These are phyloP conservation scores for Cyamopsis tetragonoloba DNA, from an alignment of 306 rosid species.

Conservation along the genomic window DNA sequence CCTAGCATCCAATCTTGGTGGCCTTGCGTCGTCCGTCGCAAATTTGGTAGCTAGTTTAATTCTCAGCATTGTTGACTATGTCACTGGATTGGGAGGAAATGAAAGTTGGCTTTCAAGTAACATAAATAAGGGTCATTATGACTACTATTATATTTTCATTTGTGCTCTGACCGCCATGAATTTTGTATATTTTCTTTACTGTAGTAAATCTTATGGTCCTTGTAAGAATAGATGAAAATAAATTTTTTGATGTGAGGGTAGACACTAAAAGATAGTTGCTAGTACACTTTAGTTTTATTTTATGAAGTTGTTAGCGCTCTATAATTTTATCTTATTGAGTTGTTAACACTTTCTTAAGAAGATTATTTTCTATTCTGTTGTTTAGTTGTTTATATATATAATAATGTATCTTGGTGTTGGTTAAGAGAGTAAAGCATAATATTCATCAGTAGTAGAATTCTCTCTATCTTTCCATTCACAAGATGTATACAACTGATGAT, in stretches of 20 bases:
- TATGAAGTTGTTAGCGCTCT: no score
- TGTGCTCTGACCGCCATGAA: conserved; percentile 14
- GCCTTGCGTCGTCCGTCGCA: conserved; percentile 14
- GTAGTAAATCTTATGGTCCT: conserved; percentile 30
- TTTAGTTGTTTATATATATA: no score
- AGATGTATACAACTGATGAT: no score
- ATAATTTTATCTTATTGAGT: no score
- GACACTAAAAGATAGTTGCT: no score
- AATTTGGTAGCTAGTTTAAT: conserved; percentile 25
- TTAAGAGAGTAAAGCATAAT: no score
- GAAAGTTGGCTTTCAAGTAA: conserved; percentile 32
- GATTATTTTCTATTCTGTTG: no score
- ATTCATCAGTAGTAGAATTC: no score
- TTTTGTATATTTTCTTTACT: conserved; percentile 25
- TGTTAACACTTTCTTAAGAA: no score
- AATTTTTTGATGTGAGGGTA: background rate
- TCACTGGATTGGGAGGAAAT: conserved; percentile 11
- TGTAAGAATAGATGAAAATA: conserved; percentile 19
- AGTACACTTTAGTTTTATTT: no score
- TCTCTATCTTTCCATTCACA: no score
- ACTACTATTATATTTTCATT: conserved; percentile 20
- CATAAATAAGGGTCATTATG: conserved; percentile 36
- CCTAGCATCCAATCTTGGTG: conserved; percentile 12
- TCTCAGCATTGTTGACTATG: conserved; percentile 21
- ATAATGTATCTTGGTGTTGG: no score